A percentile compares a stretch with the other conserved stretches of the same genome.
phyloP scores from a whole-genome alignment of 164 flowering plant species.

The Annona cherimola region DNA sequence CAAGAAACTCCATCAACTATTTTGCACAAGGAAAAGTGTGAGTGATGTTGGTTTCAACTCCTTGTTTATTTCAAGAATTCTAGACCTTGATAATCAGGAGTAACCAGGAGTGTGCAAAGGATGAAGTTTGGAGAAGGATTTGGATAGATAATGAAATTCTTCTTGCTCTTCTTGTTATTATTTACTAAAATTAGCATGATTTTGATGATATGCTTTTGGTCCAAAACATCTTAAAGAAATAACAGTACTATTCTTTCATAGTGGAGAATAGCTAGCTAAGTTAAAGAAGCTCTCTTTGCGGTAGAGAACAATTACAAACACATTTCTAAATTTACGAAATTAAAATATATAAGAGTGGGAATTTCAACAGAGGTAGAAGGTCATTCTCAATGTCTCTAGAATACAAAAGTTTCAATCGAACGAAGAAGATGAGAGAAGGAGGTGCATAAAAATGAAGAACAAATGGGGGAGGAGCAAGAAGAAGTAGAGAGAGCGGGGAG shows the following conservation, averaged over 20 bases:
- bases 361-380: no score
- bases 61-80: slow-evolving; percentile 33
- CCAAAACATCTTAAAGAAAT: slow-evolving; percentile 6
- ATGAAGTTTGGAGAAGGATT: slow-evolving; percentile 16
- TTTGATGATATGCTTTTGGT: slow-evolving; percentile 7
- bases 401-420: no score
- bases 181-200: not conserved
- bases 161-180: slow-evolving; percentile 5
- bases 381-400: no score
- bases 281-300: not conserved
- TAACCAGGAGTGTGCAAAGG: slow-evolving; percentile 45
- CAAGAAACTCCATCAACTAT: slow-evolving; percentile 48
- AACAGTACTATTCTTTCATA: not conserved
- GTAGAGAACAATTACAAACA: no score
- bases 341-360: no score
- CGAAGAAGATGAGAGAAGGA: no score
- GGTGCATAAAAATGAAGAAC: no score
- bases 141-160: not conserved
- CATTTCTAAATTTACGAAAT: no score
- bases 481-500: no score
- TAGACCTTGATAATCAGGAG: slow-evolving; percentile 36
- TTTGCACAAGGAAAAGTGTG: slow-evolving; percentile 34
- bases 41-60: slow-evolving; percentile 49
- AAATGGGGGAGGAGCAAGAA: no score
- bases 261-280: not conserved